phyloP scores from a whole-genome alignment of 805 yeast species.

The Ogataea dorogensis region DNA sequence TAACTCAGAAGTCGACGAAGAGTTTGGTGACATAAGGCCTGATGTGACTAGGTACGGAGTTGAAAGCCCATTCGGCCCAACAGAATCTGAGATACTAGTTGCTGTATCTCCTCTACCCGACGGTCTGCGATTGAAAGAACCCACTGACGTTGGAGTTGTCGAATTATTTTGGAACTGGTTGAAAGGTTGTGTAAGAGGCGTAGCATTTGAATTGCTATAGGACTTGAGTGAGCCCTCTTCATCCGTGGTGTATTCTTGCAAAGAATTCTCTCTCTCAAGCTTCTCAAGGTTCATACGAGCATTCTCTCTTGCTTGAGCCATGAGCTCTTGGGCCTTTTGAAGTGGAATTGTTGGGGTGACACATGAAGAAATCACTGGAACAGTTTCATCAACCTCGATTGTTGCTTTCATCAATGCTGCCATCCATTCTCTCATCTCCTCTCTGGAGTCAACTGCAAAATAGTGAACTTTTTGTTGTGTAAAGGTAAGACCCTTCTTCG shows the following conservation, averaged over 20 bases:
- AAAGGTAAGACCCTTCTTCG: conserved; percentile 89
- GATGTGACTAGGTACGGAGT: conserved; percentile 70
- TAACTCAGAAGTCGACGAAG: conserved; percentile 21
- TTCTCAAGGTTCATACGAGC: conserved; percentile 52
- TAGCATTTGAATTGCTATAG: conserved; percentile 17
- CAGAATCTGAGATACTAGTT: conserved; percentile 30
- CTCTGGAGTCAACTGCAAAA: conserved; percentile 89
- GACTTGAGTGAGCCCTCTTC: conserved; percentile 19
- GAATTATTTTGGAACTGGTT: conserved; percentile 22
- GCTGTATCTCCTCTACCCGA: conserved; percentile 39
- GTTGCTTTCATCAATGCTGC: conserved; percentile 93
- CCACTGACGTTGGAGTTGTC: conserved; percentile 33
- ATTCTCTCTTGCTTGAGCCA: conserved; percentile 79
- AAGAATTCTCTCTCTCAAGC: conserved; percentile 37
- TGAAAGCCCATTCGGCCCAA: conserved; percentile 47
- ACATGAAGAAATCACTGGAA: conserved; percentile 90
- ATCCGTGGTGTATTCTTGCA: conserved; percentile 17
- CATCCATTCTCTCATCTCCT: conserved; percentile 95
- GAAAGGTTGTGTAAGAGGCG: conserved; percentile 24
- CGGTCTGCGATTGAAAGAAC: conserved; percentile 21
- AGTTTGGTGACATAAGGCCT: conserved; percentile 55
- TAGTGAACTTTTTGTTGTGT: conserved; percentile 95
- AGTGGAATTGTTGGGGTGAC: conserved; percentile 93
- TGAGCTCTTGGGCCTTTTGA: conserved; percentile 79
- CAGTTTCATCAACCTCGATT: conserved; percentile 89